Base-by-base conservation (phyloP, 345 rosid genomes). In the Melastoma malabathricum region DNA sequence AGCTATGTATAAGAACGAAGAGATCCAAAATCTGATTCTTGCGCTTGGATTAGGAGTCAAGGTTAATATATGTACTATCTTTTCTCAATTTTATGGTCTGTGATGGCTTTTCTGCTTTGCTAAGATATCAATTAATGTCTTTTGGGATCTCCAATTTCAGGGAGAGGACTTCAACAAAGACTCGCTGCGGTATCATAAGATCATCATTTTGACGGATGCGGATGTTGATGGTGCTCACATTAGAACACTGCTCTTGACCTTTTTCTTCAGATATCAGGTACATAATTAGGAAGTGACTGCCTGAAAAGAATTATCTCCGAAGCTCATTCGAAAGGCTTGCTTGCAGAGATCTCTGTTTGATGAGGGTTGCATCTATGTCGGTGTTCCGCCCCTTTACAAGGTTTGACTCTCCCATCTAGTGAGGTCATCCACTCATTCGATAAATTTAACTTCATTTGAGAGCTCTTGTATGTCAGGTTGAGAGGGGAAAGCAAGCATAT, bases 171-270 rank as follows among this genome's bases (percentile, higher is more conserved):
- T 93, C 46, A 83, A 73, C 60, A 81, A 75, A 61, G 97, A 85
- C 48, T 80, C 79, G 57, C 55, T 93, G 25, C 94, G 97, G 19
- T 93, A 93, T 74, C 94, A 93, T 58, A 88, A 81, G 76, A 85
- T 93, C 62, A 88, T 93, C 68, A 85, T 93, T 64, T 72, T 93
- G 64, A 93, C 99, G 41, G 99, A 93, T 81, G 99, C 99, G 56
- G 99, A 93, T 69, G 97, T 93, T 52, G 99, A 93, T 75, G 99
- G 97, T 66, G 99, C 99, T 61, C 99, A 93, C 66, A 93, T 93
- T 59, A 69, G 97, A 34, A 93, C 99, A 18, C 84, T 93, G 56
- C 67, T 93, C 9, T 63, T 93, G 68, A 93, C 97, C 17, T 93
- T 93, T 71, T 93, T 93, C 82, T 93, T 57, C 60, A 85, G 95